Evolutionary conservation across 176 grass and related monocot genomes (phyloP).

Genomic region (Hordeum vulgare): MorexV3_pseudomolecules_assembly NC_058521.1:25902940-25903439

Average conservation of each 20-base stretch:
- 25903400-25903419: slow-evolving; percentile 34
- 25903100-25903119: slow-evolving; percentile 83
- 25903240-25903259: not conserved
- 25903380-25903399: not conserved
- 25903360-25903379: not conserved
- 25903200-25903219: slow-evolving; percentile 43
- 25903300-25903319: slow-evolving; percentile 92
- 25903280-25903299: slow-evolving; percentile 99
- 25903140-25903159: slow-evolving; percentile 72
- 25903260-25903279: slow-evolving; percentile 59
- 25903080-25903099: slow-evolving; percentile 57
- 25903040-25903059: not conserved
- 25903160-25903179: slow-evolving; percentile 77
- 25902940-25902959: slow-evolving; percentile 67
- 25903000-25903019: not conserved
- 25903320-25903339: slow-evolving; percentile 48
- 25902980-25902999: not conserved
- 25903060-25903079: not conserved
- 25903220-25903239: slow-evolving; percentile 19
- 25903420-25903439: slow-evolving; percentile 90
- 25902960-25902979: slow-evolving; percentile 12
- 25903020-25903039: not conserved
- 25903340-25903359: slow-evolving; percentile 12
- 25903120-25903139: slow-evolving; percentile 86
- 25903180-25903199: slow-evolving; percentile 90